phyloP scores from a whole-genome alignment of 2,329 filamentous ascomycete species.

The Ophiostoma himal-ulmi region DNA sequence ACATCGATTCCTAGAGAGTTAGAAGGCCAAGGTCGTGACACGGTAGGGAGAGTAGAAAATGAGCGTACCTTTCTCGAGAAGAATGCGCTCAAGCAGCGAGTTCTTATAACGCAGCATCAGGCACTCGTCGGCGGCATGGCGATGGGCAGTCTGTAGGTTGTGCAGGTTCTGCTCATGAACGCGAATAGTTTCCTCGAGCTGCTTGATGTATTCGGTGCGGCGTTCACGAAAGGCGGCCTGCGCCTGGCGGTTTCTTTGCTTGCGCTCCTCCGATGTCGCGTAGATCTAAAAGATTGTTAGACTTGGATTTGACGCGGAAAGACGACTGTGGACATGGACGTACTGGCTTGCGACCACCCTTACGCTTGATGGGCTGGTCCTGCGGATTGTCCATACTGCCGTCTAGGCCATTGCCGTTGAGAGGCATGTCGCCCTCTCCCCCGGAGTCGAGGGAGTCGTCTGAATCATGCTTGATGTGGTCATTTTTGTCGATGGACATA shows the following conservation, averaged over 20 bases:
- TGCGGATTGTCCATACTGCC: conserved; percentile 36
- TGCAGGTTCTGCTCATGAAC: conserved; percentile 93
- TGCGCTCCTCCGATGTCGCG: conserved; percentile 95
- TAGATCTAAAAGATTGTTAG: conserved; percentile 63
- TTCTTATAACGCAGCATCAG: conserved; percentile 99
- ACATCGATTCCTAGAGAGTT: conserved; percentile 75
- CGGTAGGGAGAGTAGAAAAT: background rate
- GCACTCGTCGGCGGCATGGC: conserved; percentile 91
- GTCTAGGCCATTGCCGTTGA: conserved; percentile 32
- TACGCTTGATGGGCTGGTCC: conserved; percentile 77
- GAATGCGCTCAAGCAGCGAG: conserved; percentile 86
- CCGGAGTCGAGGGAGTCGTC: conserved; percentile 58
- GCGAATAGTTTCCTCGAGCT: conserved; percentile 94
- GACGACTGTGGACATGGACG: conserved; percentile 28
- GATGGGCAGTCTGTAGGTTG: conserved; percentile 87
- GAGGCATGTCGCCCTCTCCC: conserved; percentile 49
- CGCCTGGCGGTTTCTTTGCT: conserved; percentile 93
- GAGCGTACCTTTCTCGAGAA: conserved; percentile 80
- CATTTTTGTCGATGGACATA: conserved; percentile 61
- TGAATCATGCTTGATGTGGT: conserved; percentile 49
- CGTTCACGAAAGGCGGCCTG: conserved; percentile 96
- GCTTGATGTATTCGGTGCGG: conserved; percentile 98
- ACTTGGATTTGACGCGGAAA: background rate
- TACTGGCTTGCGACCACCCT: conserved; percentile 96
- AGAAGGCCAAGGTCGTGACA: background rate